Evolutionary conservation across 2,329 filamentous ascomycete species (phyloP).

Genomic region (Apiospora hydei): DNA sequence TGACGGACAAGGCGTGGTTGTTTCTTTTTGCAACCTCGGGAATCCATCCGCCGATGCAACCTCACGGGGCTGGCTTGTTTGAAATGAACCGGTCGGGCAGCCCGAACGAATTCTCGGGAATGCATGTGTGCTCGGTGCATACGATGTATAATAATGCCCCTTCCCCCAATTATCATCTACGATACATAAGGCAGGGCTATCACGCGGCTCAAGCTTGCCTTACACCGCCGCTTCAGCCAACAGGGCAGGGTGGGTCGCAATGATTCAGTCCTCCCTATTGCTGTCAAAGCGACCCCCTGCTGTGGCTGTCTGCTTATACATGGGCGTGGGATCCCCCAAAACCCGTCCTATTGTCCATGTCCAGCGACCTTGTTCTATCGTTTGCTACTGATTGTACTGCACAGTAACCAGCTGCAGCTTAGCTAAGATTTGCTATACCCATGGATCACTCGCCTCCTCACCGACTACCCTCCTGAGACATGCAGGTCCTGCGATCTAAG

Average conservation of each 20-base stretch:
- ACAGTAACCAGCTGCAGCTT: not conserved
- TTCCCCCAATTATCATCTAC: not conserved
- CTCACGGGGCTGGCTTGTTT: not conserved
- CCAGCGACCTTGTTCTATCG: not conserved
- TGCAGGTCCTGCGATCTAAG: not conserved
- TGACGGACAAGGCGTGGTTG: not conserved
- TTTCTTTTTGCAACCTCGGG: not conserved
- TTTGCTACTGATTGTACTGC: not conserved
- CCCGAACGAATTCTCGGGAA: not conserved
- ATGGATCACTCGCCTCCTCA: not conserved
- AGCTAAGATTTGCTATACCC: not conserved
- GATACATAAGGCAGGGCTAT: not conserved
- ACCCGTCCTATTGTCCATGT: not conserved
- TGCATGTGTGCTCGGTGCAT: too few species aligned
- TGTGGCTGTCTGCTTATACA: constrained; percentile 9
- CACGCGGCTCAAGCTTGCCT: constrained; percentile 14
- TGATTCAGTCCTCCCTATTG: not conserved
- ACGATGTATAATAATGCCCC: not conserved
- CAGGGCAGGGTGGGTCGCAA: constrained; percentile 9
- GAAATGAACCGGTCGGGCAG: constrained; percentile 8
- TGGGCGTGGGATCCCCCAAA: not conserved
- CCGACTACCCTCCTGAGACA: not conserved
- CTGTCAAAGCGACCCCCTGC: not conserved
- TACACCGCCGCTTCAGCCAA: constrained; percentile 13
- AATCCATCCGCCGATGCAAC: not conserved